phyloP scores from a whole-genome alignment of 2,329 filamentous ascomycete genomes.

The Aspergillus sp. region DNA sequence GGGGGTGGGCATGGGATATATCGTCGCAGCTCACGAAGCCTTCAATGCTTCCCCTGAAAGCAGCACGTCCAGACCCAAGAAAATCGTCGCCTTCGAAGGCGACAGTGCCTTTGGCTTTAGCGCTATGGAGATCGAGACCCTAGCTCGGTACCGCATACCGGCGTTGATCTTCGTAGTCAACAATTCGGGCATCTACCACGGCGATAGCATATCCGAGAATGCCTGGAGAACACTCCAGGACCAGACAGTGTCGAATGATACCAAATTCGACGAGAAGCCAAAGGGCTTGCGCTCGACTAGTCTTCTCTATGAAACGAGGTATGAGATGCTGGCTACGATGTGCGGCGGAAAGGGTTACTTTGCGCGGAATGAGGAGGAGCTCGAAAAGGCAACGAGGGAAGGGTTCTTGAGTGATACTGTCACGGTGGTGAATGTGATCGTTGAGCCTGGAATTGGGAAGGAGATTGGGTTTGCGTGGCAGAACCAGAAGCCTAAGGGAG shows the following conservation, averaged over 20 bases:
- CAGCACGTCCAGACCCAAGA: conserved; percentile 39
- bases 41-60: conserved; percentile 49
- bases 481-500: conserved; percentile 10
- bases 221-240: conserved; percentile 48
- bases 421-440: conserved; percentile 56
- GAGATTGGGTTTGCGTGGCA: conserved; percentile 40
- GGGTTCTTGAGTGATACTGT: conserved; percentile 50
- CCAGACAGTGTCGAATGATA: conserved; percentile 37
- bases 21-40: conserved; percentile 56
- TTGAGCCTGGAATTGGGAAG: conserved; percentile 52
- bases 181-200: conserved; percentile 54
- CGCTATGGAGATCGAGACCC: conserved; percentile 57
- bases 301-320: conserved; percentile 55
- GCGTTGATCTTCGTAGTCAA: conserved; percentile 58
- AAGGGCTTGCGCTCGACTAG: conserved; percentile 50
- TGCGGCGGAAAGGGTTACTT: conserved; percentile 56
- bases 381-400: conserved; percentile 51
- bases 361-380: conserved; percentile 53
- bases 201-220: conserved; percentile 41
- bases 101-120: conserved; percentile 59
- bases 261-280: conserved; percentile 18
- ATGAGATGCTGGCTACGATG: conserved; percentile 57
- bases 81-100: conserved; percentile 57
- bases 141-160: conserved; percentile 56
- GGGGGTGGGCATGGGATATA: conserved; percentile 59